These are phyloP conservation scores for Solanum chmielewskii DNA, from an alignment of 257 asterid genomes.

Conservation along the genomic window DNA sequence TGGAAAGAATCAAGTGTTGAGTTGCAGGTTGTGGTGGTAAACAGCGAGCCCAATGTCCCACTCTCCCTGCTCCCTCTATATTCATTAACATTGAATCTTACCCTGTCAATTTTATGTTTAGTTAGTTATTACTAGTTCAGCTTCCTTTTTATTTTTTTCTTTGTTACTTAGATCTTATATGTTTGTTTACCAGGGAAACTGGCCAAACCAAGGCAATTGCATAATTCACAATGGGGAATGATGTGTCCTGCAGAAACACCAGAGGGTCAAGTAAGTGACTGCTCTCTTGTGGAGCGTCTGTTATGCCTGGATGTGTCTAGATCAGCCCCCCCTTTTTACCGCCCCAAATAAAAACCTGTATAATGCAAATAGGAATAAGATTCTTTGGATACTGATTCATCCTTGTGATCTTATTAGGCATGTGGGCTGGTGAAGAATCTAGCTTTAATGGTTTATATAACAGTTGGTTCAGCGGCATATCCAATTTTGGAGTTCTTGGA, in stretches of 20 bases:
- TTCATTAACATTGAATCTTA: not conserved
- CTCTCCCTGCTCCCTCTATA: not conserved
- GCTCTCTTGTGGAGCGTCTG: not conserved
- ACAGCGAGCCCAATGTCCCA: not conserved
- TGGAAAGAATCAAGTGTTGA: not conserved
- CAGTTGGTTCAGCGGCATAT: slow-evolving; percentile 98
- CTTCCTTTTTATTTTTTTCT: not conserved
- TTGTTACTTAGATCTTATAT: not conserved
- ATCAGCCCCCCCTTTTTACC: not conserved
- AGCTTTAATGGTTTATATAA: slow-evolving; percentile 91
- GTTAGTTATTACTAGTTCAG: not conserved
- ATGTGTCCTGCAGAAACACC: slow-evolving; percentile 99
- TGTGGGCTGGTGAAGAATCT: slow-evolving; percentile 98
- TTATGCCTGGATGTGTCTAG: not conserved
- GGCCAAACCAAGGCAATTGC: slow-evolving; percentile 97
- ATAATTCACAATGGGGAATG: slow-evolving; percentile 99
- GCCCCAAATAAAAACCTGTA: not conserved
- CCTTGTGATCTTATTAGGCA: slow-evolving; percentile 42
- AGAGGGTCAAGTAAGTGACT: slow-evolving; percentile 77
- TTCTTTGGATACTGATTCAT: not conserved
- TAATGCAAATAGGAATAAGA: not conserved
- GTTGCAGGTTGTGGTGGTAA: not conserved
- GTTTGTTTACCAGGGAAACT: slow-evolving; percentile 55
- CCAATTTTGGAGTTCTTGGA: slow-evolving; percentile 92
- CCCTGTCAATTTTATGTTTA: not conserved